Evolutionary conservation across 1,284 basidiomycete genomes (phyloP), one percentile per base, ranked within the genome.

Genomic region (Ustilago hordei): DNA sequence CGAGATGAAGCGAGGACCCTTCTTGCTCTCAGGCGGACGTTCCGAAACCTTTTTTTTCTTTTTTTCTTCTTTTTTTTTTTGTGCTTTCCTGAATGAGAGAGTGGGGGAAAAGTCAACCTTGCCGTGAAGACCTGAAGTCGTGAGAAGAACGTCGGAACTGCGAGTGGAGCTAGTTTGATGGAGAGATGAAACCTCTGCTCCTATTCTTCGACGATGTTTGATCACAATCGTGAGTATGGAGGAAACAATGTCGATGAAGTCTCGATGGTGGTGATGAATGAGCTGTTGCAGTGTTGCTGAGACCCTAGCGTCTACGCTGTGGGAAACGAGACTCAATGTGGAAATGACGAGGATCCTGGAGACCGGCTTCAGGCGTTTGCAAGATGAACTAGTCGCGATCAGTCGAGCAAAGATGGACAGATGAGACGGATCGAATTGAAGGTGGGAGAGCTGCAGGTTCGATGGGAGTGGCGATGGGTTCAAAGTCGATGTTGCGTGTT

Each of bases 41-140:
- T 36, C 45, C 57, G 57, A 59, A 48, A 59, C 43, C 45, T 59
- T 48, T 34, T 36, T 23, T 23, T 19, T n/a, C 2, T 23, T 23
- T 23, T 23, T 23, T 23, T 23, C 2, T 23, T 23, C 2, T 23
- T 23, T 28, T 28, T 28, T 28, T 28, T 28, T 28, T 28, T 0
- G 3, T 28, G 13, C 50, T 52, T 28, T 15, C 50, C 50, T 35
- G 1, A 11, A 39, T 7, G 35, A 12, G 23, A 59, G 39, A 15
- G 55, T 45, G 55, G 41, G 23, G 13, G 43, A 23, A 32, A 28
- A 48, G 34, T 48, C 34, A 48, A 59, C 34, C 57, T 59, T 59
- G 57, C 15, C 23, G 57, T 19, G 45, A 23, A 45, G 19, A 15
- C 36, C 13, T 45, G 19, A 43, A 23, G 6, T 17, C 11, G 43